Base-by-base conservation (phyloP, 306 rosid genomes). In the Dryas drummondii region DNA sequence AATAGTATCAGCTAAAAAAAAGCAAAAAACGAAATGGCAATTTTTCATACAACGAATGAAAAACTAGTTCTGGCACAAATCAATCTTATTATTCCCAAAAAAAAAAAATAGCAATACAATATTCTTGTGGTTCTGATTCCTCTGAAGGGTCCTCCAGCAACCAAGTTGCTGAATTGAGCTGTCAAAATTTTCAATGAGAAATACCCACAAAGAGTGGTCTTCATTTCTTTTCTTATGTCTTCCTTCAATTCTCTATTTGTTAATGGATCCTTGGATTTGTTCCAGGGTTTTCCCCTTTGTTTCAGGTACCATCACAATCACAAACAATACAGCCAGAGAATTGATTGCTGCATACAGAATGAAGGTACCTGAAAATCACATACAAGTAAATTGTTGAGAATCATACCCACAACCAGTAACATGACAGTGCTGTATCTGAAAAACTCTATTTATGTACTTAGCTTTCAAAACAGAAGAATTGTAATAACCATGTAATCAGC, bases 241-340 rank as follows among this genome's bases (percentile, higher is more conserved):
- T 32, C 42, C 67, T 54, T 44, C 61, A 15, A 22, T 71, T 55
- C 56, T 9, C 81, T 91, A 91, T 22, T 37, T 80, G 59, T 86
- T 94, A 60, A 94, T 90, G 55, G 83, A 83, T 68, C 90, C 90
- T 85, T 94, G 97, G 78, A 94, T 76, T 78, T 91, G 87, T 88
- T 94, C 98, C 78, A 94, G 84, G 70, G 96, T 89, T 67, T 78
- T 90, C 47, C 96, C 98, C 79, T 91, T 94, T 41, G 98, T 94
- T 85, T 94, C 96, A 8, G 94, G 98, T 52, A 94, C 98, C 27
- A 56, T 75, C 15, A 74, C 15, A 72, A 75, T 70, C 72, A 94
- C 87, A 76, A 94, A 94, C 86, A 86, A 56, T 73, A 94, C 70
- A 19, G 86, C 92, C 51, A 88, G 80, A 40, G 78, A 86, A 71